Evolutionary conservation across 805 yeast species (phyloP), one percentile per base, ranked within the genome.

Genomic region (Helenozyma rhizophorensis): DNA sequence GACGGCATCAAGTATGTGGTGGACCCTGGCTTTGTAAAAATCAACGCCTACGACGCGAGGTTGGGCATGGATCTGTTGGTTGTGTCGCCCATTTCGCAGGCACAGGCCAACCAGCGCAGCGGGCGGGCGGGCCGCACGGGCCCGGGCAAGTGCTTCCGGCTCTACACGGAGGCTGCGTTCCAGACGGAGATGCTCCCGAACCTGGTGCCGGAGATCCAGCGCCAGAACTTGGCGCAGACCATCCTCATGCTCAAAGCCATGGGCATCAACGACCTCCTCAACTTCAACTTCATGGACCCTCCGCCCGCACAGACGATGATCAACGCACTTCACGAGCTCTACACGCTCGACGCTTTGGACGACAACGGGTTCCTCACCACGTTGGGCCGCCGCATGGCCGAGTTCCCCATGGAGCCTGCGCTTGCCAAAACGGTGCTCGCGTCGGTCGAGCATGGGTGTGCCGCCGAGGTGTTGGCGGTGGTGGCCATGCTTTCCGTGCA

Each of bases 111-210:
- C 45, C 98, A 93, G 60, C 72, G 98, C 53, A 76, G 95, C 28
- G 98, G 98, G 35, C 76, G 98, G 54, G 98, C 98, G 0, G 98
- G 98, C 29, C 82, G 98, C 65, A 87, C 95, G 0, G 94, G 94
- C 0, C 96, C 97, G 0, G 98, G 98, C 2, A 81, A 85, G 46
- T 94, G 98, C 53, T 93, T 79, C 52, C 65, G 98, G 36, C 62
- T 93, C n/a, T 93, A 83, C 56, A 89, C 97, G 0, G 89, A 86
- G 50, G 64, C 76, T 38, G 89, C 96, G 0, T 89, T 69, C 55
- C 63, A 72, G 37, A 72, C 75, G 39, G 97, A 89, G 49, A 78
- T 90, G 83, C 66, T 81, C 7, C 75, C 82, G 2, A 83, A 80
- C 42, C 76, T 95, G 0, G 68, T 84, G 1, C 98, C 98, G 0